A percentile compares a stretch with the other conserved stretches of the same genome.
phyloP scores from a whole-genome alignment of 2,329 filamentous ascomycete species.

The Verticillium longisporum region DNA sequence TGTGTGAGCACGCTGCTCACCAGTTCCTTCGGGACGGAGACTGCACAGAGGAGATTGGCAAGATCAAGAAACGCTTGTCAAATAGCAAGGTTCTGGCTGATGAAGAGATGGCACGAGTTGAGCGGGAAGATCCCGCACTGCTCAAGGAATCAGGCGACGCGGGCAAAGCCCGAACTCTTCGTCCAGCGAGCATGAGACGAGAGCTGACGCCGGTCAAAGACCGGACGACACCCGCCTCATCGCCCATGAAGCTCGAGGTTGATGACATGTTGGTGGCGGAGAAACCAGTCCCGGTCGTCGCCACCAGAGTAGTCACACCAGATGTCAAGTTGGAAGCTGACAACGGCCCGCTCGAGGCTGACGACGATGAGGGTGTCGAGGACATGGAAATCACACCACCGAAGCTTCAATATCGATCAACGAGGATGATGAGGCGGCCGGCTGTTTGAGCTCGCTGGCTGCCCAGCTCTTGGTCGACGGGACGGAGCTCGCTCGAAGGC shows the following conservation, averaged over 20 bases:
- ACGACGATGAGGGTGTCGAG: slow-evolving; percentile 32
- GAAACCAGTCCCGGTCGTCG: background rate
- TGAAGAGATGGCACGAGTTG: slow-evolving; percentile 50
- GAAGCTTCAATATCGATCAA: slow-evolving; percentile 34
- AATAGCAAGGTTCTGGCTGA: slow-evolving; percentile 56
- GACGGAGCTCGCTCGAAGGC: background rate
- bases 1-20: slow-evolving; percentile 82
- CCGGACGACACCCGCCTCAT: slow-evolving; percentile 14
- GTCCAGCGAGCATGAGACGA: slow-evolving; percentile 46
- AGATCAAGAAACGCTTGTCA: slow-evolving; percentile 58
- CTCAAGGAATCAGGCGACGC: slow-evolving; percentile 30
- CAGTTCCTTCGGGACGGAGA: slow-evolving; percentile 82
- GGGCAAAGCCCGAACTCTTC: slow-evolving; percentile 39
- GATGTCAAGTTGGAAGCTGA: slow-evolving; percentile 1
- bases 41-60: slow-evolving; percentile 68
- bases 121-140: slow-evolving; percentile 42
- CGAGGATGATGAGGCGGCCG: slow-evolving; percentile 25
- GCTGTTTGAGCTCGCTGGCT: background rate
- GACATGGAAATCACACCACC: slow-evolving; percentile 26
- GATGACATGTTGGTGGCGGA: slow-evolving; percentile 16
- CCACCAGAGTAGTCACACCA: background rate
- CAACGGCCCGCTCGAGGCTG: slow-evolving; percentile 7
- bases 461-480: background rate
- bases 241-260: slow-evolving; percentile 20
- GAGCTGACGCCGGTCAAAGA: slow-evolving; percentile 25